Percentiles rank a stretch among this genome's conserved stretches.
These are phyloP conservation scores for Leccinum imitatum DNA, from an alignment of 768 basidiomycete species.

Conservation along the genomic window DNA sequence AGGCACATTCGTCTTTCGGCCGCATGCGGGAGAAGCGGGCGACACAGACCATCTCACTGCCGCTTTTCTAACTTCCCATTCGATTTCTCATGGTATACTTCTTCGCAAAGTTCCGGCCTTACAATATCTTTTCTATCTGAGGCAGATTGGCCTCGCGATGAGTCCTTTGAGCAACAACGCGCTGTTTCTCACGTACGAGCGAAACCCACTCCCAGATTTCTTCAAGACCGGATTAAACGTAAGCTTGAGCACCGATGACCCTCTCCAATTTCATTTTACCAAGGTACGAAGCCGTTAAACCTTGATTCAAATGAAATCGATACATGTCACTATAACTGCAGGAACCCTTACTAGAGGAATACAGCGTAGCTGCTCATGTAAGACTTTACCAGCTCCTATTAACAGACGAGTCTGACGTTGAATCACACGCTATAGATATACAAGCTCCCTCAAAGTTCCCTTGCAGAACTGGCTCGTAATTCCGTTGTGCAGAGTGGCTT, in stretches of 20 bases:
- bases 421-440: slow-evolving; percentile 64
- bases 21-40: slow-evolving; percentile 97
- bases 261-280: slow-evolving; percentile 97
- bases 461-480: slow-evolving; percentile 98
- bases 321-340: slow-evolving; percentile 29
- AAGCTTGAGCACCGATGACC: slow-evolving; percentile 94
- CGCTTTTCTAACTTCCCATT: slow-evolving; percentile 94
- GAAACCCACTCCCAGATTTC: slow-evolving; percentile 96
- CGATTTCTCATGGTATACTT: slow-evolving; percentile 98
- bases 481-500: slow-evolving; percentile 96
- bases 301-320: not conserved
- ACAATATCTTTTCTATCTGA: slow-evolving; percentile 96
- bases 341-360: slow-evolving; percentile 96
- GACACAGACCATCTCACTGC: slow-evolving; percentile 97
- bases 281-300: slow-evolving; percentile 53
- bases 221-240: slow-evolving; percentile 96
- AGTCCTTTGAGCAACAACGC: slow-evolving; percentile 98
- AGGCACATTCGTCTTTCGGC: slow-evolving; percentile 65
- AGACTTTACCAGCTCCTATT: slow-evolving; percentile 23
- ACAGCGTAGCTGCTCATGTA: slow-evolving; percentile 96
- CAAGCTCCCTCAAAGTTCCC: slow-evolving; percentile 89
- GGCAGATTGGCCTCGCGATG: slow-evolving; percentile 99
- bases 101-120: slow-evolving; percentile 96
- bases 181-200: slow-evolving; percentile 92
- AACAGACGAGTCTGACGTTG: not conserved